These are phyloP conservation scores for Limonium bicolor DNA, from an alignment of 148 eudicot genomes.

Conservation along the genomic window DNA sequence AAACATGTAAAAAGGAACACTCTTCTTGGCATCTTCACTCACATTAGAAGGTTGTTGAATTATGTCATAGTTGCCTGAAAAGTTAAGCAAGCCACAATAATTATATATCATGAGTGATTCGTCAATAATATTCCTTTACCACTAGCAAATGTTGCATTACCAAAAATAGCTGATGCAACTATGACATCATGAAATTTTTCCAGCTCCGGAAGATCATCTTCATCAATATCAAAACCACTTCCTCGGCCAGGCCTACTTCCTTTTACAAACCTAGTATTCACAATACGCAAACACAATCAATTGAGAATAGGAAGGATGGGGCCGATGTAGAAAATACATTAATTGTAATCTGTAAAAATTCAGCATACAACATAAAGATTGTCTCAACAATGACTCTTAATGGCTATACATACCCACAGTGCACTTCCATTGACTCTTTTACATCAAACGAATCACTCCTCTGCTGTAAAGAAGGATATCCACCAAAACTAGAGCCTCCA, in stretches of 20 bases:
- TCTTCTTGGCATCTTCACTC: slow-evolving; percentile 39
- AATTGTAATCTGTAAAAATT: not conserved
- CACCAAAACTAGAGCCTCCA: slow-evolving; percentile 89
- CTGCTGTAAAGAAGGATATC: slow-evolving; percentile 67
- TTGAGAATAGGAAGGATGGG: too few species aligned
- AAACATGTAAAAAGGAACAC: slow-evolving; percentile 74
- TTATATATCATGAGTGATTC: too few species aligned
- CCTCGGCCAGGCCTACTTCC: slow-evolving; percentile 69
- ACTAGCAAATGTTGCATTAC: slow-evolving; percentile 19
- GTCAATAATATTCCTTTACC: too few species aligned
- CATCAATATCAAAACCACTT: slow-evolving; percentile 83
- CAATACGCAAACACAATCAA: too few species aligned
- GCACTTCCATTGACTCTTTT: slow-evolving; percentile 81
- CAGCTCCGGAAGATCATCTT: slow-evolving; percentile 55
- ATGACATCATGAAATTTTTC: slow-evolving; percentile 61
- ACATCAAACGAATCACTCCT: slow-evolving; percentile 60
- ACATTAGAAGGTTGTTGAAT: slow-evolving; percentile 67
- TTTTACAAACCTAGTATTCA: slow-evolving; percentile 82
- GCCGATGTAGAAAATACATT: not conserved
- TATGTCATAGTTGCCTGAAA: slow-evolving; percentile 73
- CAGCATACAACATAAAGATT: not conserved
- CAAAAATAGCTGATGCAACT: slow-evolving; percentile 95
- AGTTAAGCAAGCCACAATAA: too few species aligned
- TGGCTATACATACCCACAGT: slow-evolving; percentile 88
- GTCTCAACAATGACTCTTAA: not conserved